These are phyloP conservation scores for Penicillium janthinellum DNA, from an alignment of 2,329 filamentous ascomycete species.

Conservation along the genomic window DNA sequence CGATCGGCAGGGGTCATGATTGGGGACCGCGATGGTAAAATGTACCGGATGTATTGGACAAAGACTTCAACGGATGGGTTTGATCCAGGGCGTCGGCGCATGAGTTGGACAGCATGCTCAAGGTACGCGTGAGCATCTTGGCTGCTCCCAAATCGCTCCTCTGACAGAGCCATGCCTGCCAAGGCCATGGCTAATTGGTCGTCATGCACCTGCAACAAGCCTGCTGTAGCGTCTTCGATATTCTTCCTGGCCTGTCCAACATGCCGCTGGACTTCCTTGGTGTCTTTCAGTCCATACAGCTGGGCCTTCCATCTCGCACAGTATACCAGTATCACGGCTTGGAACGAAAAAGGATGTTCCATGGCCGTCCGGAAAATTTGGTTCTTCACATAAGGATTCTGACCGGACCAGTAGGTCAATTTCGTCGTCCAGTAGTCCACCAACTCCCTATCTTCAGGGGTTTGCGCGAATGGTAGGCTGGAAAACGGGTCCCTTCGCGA, in stretches of 20 bases:
- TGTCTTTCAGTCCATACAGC: conserved; percentile 27
- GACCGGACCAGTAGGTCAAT: conserved; percentile 46
- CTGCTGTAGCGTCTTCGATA: conserved; percentile 32
- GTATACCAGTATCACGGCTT: conserved; percentile 40
- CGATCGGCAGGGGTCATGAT: conserved; percentile 23
- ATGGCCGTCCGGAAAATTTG: conserved; percentile 39
- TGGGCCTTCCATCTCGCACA: conserved; percentile 41
- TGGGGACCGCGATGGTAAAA: conserved; percentile 28
- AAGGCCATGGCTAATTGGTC: conserved; percentile 38
- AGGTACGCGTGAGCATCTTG: conserved; percentile 30
- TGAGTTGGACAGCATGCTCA: conserved; percentile 35
- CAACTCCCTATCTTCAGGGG: conserved; percentile 35
- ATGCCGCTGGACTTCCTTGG: conserved; percentile 32
- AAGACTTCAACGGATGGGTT: conserved; percentile 31
- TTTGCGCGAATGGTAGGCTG: conserved; percentile 30
- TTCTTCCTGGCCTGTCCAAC: conserved; percentile 28
- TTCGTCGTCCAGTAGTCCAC: conserved; percentile 40
- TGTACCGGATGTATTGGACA: conserved; percentile 40
- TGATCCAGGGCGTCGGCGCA: conserved; percentile 32
- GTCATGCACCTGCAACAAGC: conserved; percentile 24
- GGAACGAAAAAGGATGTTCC: conserved; percentile 39
- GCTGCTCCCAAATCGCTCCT: conserved; percentile 42
- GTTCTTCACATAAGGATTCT: conserved; percentile 42
- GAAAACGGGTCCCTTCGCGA: conserved; percentile 38
- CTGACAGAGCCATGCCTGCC: conserved; percentile 40